These are phyloP conservation scores for Phycomyces blakesleeanus DNA, from an alignment of 192 early-diverging fungal genomes.

Conservation along the genomic window DNA sequence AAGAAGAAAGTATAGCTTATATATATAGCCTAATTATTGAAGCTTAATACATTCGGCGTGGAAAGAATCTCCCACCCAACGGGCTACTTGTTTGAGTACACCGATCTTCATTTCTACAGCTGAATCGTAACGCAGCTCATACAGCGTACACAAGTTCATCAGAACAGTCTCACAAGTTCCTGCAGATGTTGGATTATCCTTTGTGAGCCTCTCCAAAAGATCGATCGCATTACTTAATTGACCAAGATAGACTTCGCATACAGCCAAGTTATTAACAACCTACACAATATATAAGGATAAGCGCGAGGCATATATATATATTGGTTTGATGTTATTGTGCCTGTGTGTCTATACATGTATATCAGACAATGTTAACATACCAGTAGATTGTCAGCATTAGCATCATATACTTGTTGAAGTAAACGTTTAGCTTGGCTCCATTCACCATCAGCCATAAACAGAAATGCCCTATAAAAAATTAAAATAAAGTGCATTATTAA, in stretches of 20 bases:
- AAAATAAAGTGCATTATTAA: no score
- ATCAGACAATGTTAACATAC: slow-evolving; percentile 20
- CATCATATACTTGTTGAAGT: slow-evolving; percentile 36
- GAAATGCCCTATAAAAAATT: slow-evolving; percentile 31
- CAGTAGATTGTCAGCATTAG: slow-evolving; percentile 44
- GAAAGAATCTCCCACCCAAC: slow-evolving; percentile 51
- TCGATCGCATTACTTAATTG: slow-evolving; percentile 37
- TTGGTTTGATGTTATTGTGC: no score
- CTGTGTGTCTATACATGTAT: no score
- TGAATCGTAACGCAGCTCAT: slow-evolving; percentile 45
- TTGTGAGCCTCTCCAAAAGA: slow-evolving; percentile 36
- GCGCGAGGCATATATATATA: no score
- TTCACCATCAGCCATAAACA: slow-evolving; percentile 38
- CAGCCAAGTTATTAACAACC: slow-evolving; percentile 47
- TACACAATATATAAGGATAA: slow-evolving; percentile 11
- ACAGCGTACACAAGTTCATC: slow-evolving; percentile 51
- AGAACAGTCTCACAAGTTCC: slow-evolving; percentile 43
- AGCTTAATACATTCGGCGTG: slow-evolving; percentile 45
- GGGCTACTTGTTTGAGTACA: slow-evolving; percentile 38
- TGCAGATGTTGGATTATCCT: slow-evolving; percentile 40
- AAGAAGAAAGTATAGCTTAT: neutral
- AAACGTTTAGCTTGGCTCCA: slow-evolving; percentile 38
- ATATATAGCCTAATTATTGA: slow-evolving; percentile 6
- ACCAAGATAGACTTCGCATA: slow-evolving; percentile 48
- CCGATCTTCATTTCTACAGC: slow-evolving; percentile 38